Evolutionary conservation across 2,329 filamentous ascomycete species (phyloP).

Genomic region (Sclerotinia sclerotiorum): DNA sequence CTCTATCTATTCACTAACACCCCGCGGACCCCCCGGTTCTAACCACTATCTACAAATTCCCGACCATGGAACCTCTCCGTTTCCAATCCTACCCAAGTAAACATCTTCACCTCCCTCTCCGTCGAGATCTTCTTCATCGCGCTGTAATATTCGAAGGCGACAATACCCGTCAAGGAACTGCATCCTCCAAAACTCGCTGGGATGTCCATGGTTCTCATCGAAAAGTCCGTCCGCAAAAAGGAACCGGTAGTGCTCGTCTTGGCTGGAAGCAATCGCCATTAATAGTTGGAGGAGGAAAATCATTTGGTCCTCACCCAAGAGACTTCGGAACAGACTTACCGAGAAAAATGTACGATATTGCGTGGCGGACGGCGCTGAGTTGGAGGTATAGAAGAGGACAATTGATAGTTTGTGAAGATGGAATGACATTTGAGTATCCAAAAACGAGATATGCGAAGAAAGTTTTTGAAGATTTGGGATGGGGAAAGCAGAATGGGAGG

Average conservation of each 20-base stretch:
- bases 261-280: slow-evolving; percentile 82
- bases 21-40: slow-evolving; percentile 62
- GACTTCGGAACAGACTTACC: slow-evolving; percentile 85
- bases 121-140: slow-evolving; percentile 87
- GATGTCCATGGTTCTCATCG: slow-evolving; percentile 81
- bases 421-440: slow-evolving; percentile 60
- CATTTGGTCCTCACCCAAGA: slow-evolving; percentile 85
- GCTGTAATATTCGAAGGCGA: slow-evolving; percentile 94
- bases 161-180: slow-evolving; percentile 81
- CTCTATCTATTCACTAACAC: not conserved
- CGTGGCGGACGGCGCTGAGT: slow-evolving; percentile 90
- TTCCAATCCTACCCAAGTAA: slow-evolving; percentile 77
- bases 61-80: slow-evolving; percentile 76
- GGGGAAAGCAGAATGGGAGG: slow-evolving; percentile 62
- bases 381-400: slow-evolving; percentile 88
- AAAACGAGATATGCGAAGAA: slow-evolving; percentile 60
- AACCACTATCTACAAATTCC: slow-evolving; percentile 87
- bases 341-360: slow-evolving; percentile 89
- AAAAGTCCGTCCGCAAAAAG: slow-evolving; percentile 87
- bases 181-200: slow-evolving; percentile 74
- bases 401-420: slow-evolving; percentile 79
- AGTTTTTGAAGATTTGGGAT: slow-evolving; percentile 68
- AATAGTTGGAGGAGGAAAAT: slow-evolving; percentile 79
- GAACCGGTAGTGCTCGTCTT: slow-evolving; percentile 73
- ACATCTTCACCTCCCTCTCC: slow-evolving; percentile 83